Percentiles rank a stretch among this genome's conserved stretches.
Conservation (phyloP, 805 yeast species). For the Lipomyces sp. region DNA sequence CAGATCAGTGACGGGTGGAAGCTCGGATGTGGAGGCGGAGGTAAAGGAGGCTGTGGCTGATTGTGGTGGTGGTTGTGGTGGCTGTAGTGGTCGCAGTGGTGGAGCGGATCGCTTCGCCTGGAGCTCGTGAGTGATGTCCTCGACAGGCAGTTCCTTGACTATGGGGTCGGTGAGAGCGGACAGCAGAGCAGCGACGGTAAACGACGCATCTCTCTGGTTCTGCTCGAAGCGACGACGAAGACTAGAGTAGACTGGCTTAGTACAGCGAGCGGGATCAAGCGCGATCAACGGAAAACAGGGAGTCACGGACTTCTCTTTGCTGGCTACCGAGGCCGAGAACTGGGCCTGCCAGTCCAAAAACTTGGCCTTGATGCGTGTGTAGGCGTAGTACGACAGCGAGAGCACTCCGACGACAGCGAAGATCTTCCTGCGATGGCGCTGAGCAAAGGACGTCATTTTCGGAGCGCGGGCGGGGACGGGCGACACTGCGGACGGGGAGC, state of each 20-base stretch:
- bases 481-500: no score
- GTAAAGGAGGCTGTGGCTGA: no score
- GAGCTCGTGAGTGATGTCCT: slow-evolving; percentile 64
- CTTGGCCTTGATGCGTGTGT: slow-evolving; percentile 3
- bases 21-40: neutral
- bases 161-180: slow-evolving; percentile 72
- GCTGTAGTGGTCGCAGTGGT: slow-evolving; percentile 6
- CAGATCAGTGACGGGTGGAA: neutral
- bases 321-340: slow-evolving; percentile 3
- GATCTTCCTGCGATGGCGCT: slow-evolving; percentile 23
- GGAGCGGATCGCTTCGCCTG: slow-evolving; percentile 64
- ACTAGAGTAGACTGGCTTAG: slow-evolving; percentile 18
- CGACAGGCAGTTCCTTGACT: slow-evolving; percentile 62
- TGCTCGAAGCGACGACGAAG: slow-evolving; percentile 81
- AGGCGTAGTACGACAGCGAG: slow-evolving; percentile 18
- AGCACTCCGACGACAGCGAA: slow-evolving; percentile 16
- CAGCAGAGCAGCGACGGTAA: slow-evolving; percentile 75
- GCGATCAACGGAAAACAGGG: no score
- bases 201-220: slow-evolving; percentile 85
- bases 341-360: slow-evolving; percentile 23
- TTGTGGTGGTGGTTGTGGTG: neutral
- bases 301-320: slow-evolving; percentile 20
- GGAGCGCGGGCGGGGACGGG: no score
- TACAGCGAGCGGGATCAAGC: no score
- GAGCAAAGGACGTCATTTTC: slow-evolving; percentile 11